Conservation (phyloP, 139 green algal genomes). For the Coccomyxa sp. region DNA sequence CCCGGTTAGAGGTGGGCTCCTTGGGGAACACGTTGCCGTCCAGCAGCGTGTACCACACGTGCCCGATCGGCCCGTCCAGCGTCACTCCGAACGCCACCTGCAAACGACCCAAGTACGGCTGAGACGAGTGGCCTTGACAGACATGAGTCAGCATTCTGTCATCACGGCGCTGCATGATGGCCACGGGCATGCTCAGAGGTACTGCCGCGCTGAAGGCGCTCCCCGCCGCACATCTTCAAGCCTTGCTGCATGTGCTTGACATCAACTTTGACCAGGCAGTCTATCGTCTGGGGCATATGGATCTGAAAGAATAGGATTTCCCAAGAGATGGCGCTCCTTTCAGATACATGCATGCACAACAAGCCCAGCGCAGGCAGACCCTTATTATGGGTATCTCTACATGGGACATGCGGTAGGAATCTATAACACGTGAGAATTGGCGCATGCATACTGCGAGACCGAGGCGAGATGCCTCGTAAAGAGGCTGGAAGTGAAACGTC, state of each 20-base stretch:
- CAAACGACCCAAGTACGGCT: too few species aligned
- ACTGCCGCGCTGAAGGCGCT: too few species aligned
- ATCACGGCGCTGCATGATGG: not conserved
- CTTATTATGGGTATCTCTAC: too few species aligned
- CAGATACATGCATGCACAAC: too few species aligned
- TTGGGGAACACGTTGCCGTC: slow-evolving; percentile 32
- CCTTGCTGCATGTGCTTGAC: not conserved
- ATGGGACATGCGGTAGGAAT: too few species aligned
- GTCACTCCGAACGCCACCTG: slow-evolving; percentile 40
- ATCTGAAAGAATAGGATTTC: too few species aligned
- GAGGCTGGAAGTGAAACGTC: not conserved
- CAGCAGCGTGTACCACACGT: slow-evolving; percentile 40
- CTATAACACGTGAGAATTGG: too few species aligned
- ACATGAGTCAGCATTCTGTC: not conserved
- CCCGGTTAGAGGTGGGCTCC: slow-evolving; percentile 22
- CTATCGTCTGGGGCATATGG: too few species aligned
- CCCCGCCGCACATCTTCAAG: too few species aligned
- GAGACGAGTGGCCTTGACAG: not conserved
- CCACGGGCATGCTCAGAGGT: not conserved
- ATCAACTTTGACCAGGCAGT: not conserved
- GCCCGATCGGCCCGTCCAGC: slow-evolving; percentile 42
- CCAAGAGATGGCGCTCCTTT: too few species aligned
- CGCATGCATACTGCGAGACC: too few species aligned
- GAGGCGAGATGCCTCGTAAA: not conserved
- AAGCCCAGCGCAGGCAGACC: too few species aligned